Percentiles rank a stretch among this genome's conserved stretches.
phyloP scores from a whole-genome alignment of 2,329 filamentous ascomycete species.

The Cordyceps farinosa region DNA sequence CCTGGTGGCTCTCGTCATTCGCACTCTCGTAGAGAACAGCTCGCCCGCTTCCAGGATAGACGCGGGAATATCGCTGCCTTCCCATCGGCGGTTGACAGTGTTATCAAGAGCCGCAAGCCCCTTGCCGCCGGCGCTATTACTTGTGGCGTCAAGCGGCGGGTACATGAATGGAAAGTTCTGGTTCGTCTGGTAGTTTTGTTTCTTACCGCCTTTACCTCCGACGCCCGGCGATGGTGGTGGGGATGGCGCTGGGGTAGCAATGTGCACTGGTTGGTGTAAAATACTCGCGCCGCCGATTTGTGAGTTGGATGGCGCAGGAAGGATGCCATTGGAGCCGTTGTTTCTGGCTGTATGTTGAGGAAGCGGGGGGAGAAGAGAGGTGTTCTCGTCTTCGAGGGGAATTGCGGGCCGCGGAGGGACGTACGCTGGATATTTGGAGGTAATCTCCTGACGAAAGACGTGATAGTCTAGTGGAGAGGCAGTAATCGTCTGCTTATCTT shows the following conservation, averaged over 20 bases:
- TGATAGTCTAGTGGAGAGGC: conserved; percentile 96
- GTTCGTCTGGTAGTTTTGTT: conserved; percentile 99
- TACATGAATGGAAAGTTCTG: conserved; percentile 99
- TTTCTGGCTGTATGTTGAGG: conserved; percentile 67
- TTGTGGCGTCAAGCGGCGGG: conserved; percentile 82
- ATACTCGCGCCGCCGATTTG: conserved; percentile 70
- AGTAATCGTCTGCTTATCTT: conserved; percentile 75
- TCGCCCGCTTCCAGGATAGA: conserved; percentile 95
- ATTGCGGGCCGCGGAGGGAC: conserved; percentile 80
- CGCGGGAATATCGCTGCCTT: conserved; percentile 88
- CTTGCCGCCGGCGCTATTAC: conserved; percentile 87
- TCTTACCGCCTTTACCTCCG: conserved; percentile 91
- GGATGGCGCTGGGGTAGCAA: conserved; percentile 95
- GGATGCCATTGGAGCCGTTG: conserved; percentile 58
- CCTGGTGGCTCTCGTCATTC: conserved; percentile 85
- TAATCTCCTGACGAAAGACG: conserved; percentile 92
- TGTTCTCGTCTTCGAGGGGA: conserved; percentile 84
- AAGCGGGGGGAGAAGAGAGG: conserved; percentile 81
- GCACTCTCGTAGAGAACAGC: conserved; percentile 82
- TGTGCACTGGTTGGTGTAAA: conserved; percentile 92
- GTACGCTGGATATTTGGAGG: conserved; percentile 96
- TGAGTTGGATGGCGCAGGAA: conserved; percentile 51
- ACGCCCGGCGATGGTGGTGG: conserved; percentile 85
- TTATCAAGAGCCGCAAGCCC: conserved; percentile 78
- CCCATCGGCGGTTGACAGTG: conserved; percentile 80